These are phyloP conservation scores for Actinomortierella wolfii DNA, from an alignment of 371 early-diverging fungal genomes.

Conservation along the genomic window DNA sequence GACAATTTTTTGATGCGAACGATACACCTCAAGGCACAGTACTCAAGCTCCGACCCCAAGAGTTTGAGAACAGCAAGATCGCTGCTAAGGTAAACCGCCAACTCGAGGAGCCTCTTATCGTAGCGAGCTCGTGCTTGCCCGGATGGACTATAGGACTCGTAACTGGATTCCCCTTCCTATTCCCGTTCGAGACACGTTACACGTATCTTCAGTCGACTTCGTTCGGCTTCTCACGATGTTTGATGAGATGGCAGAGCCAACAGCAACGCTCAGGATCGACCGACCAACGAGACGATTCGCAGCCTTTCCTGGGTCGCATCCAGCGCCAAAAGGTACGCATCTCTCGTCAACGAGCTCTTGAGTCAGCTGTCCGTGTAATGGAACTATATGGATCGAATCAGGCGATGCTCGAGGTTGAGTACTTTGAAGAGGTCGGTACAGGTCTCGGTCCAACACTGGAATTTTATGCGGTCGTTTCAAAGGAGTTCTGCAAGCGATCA, in stretches of 20 bases:
- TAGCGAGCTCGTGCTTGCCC: constrained; percentile 82
- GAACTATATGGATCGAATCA: constrained; percentile 75
- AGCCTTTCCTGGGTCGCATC: constrained; percentile 66
- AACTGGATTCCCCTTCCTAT: constrained; percentile 74
- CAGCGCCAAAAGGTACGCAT: constrained; percentile 84
- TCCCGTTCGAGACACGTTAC: constrained; percentile 84
- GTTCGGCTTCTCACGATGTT: constrained; percentile 84
- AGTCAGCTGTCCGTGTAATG: constrained; percentile 81
- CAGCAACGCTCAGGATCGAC: constrained; percentile 23
- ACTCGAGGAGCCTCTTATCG: constrained; percentile 86
- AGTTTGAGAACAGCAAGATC: constrained; percentile 81
- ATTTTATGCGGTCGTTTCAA: constrained; percentile 84
- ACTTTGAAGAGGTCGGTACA: constrained; percentile 92
- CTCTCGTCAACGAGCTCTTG: constrained; percentile 73
- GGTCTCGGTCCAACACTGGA: constrained; percentile 95
- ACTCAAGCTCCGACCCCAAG: constrained; percentile 48
- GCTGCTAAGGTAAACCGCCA: constrained; percentile 85
- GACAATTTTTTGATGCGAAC: constrained; percentile 50
- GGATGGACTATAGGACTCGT: constrained; percentile 75
- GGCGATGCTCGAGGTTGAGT: constrained; percentile 87
- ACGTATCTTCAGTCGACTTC: constrained; percentile 81
- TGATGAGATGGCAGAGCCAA: constrained; percentile 51
- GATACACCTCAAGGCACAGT: constrained; percentile 20
- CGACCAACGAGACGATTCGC: constrained; percentile 32
- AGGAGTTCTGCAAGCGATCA: constrained; percentile 68